Conservation (phyloP, 1,284 basidiomycete species). For the Naganishia sp. region DNA sequence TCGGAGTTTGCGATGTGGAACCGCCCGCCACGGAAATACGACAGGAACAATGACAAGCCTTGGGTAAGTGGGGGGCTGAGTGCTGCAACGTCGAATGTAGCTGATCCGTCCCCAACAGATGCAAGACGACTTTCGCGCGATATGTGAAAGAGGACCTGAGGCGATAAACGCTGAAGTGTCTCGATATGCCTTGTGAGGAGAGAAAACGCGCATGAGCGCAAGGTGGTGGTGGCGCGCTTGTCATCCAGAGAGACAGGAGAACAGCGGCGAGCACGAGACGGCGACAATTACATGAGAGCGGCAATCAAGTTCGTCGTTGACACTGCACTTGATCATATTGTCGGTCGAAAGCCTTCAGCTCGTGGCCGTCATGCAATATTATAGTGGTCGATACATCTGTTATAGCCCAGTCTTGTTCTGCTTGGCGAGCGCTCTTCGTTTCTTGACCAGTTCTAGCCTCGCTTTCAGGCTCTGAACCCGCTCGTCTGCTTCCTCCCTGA, state of each 20-base stretch:
- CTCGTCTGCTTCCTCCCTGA: conserved; percentile 54
- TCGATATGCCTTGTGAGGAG: conserved; percentile 8
- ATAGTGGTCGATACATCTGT: background rate
- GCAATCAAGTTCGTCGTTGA: too few species aligned
- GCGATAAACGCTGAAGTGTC: conserved; percentile 10
- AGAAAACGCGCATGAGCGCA: too few species aligned
- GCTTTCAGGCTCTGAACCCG: conserved; percentile 50
- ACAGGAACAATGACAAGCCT: conserved; percentile 35
- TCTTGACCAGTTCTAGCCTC: conserved; percentile 47
- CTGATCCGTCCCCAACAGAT: background rate
- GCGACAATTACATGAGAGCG: too few species aligned
- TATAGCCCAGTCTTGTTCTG: background rate
- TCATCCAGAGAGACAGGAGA: background rate
- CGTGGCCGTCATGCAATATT: too few species aligned
- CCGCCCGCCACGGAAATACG: conserved; percentile 47
- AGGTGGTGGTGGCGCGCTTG: too few species aligned
- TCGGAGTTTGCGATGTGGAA: conserved; percentile 47
- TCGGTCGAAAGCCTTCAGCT: too few species aligned
- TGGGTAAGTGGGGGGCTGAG: background rate
- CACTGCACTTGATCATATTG: too few species aligned
- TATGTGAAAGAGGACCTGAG: background rate
- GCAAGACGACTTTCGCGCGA: background rate
- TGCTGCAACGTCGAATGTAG: too few species aligned
- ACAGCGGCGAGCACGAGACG: background rate
- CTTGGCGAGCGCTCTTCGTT: conserved; percentile 18